Evolutionary conservation across 208 protist species (phyloP), one percentile per base, ranked within the genome.

Genomic region (Herpetomonas tarakana): DNA sequence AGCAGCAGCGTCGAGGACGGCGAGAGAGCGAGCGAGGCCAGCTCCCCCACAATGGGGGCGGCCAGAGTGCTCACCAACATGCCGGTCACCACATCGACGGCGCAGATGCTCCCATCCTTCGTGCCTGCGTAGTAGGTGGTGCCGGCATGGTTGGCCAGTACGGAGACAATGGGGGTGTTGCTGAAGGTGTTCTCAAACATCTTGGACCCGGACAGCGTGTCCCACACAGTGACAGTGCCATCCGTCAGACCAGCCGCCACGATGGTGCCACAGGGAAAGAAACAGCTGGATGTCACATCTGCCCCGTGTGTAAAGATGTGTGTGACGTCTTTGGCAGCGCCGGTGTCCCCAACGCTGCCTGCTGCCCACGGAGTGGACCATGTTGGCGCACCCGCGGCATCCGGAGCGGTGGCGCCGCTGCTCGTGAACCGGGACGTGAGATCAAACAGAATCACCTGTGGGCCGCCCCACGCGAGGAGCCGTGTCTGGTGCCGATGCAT

Each of bases 111-210:
- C 25, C 88, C 85, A 61, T 91, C 85, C 47, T 86, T 77, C 22
- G 83, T 88, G 1, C 78, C 88, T 0, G 88, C 80, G 60, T 83
- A 94, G 66, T 91, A 94, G 31, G 53, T 80, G 9, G 70, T 86
- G 49, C 88, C 88, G 21, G 75, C 79, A 41, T 68, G 76, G 71
- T 80, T 94, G 21, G 69, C 28, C 0, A 76, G 67, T 16, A 91
- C 58, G n/a, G 84, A 72, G 30, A 86, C 76, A 47, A 94, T 76
- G 16, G 84, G 68, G 19, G 70, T 76, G 25, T 44, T 67, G 53
- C 74, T 86, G 62, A 86, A 94, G 45, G 63, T 71, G 57, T 83
- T 76, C 26, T 92, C 75, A 30, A 76, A 74, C 65, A 94, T 71
- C 58, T 88, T 84, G 14, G 60, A 62, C 11, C 85, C 70, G 14